Percentiles rank a stretch among this genome's conserved stretches.
These are phyloP conservation scores for Ligustrum vulgare DNA, from an alignment of 257 asterid genomes.

Conservation along the genomic window DNA sequence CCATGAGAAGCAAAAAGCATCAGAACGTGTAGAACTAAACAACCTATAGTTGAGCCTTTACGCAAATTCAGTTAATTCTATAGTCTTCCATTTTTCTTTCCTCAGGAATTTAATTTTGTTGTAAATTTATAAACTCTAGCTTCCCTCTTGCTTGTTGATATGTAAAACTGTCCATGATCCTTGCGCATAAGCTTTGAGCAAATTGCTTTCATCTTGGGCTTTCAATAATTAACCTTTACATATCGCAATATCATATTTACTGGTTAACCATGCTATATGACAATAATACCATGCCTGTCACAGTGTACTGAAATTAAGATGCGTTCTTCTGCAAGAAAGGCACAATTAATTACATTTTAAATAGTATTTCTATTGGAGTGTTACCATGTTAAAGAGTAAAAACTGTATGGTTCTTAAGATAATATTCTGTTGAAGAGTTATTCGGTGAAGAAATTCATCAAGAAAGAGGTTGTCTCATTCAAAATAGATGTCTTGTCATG, in stretches of 20 bases:
- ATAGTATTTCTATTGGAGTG: background rate
- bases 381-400: background rate
- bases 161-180: background rate
- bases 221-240: background rate
- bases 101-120: background rate
- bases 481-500: background rate
- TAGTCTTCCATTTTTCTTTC: background rate
- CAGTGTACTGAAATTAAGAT: conserved; percentile 1
- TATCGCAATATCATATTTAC: background rate
- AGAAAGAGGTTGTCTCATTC: conserved; percentile 3
- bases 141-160: background rate
- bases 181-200: background rate
- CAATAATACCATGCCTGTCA: background rate
- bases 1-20: background rate
- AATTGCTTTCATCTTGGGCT: background rate
- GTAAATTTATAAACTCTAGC: background rate
- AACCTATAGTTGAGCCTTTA: background rate
- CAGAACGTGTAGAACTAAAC: background rate
- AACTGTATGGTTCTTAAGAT: background rate
- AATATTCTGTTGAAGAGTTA: conserved; percentile 18
- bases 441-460: background rate
- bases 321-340: conserved; percentile 1
- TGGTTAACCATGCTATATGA: background rate
- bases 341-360: conserved; percentile 1
- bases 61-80: background rate